Base-by-base conservation (phyloP, 2,329 filamentous ascomycete genomes). In the Colletotrichum incanum region DNA sequence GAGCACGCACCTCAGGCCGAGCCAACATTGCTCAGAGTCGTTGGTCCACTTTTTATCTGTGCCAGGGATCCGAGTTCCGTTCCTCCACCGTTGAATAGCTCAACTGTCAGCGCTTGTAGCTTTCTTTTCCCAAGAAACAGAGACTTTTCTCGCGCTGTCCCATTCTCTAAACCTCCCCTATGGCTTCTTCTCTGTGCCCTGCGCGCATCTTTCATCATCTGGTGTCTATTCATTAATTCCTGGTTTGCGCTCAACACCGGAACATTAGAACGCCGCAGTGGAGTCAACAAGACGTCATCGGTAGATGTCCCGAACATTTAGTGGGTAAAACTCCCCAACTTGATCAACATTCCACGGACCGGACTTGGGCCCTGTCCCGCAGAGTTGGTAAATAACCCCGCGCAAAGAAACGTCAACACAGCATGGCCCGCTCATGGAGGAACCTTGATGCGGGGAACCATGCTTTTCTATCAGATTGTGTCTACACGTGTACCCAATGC, bases 401-500 rank as follows among this genome's bases (percentile, higher is more conserved):
- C 16, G 47, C 20, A 12, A 62, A 54, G 34, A 47, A 41, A 23
- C 45, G 43, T 39, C n/a, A 41, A 52, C 5, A 23, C 47, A 16
- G 5, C 7, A n/a, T 61, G 62, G 2, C 37, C 62, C 62, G 62
- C 62, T 43, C 26, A 14, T n/a, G 16, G 14, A 55, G 62, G 3
- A 31, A 67, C 55, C 55, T 47, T 31, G 16, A 16, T 39, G 54
- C 64, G 64, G 64, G 59, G 64, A 60, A 54, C n/a, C 39, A 34
- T 54, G 26, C 8, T 28, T 52, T 52, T 28, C 23, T 6, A 11
- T 18, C 49, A 9, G 26, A 20, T 31, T 20, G 49, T 26, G 31
- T 52, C 26, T 52, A 20, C n/a, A n/a, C n/a, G n/a, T n/a, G n/a
- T n/a, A n/a, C 18, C 26, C 7, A 54, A 31, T 12, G 28, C 26